phyloP scores from a whole-genome alignment of 345 rosid genomes.

The Eucalyptus marginata region DNA sequence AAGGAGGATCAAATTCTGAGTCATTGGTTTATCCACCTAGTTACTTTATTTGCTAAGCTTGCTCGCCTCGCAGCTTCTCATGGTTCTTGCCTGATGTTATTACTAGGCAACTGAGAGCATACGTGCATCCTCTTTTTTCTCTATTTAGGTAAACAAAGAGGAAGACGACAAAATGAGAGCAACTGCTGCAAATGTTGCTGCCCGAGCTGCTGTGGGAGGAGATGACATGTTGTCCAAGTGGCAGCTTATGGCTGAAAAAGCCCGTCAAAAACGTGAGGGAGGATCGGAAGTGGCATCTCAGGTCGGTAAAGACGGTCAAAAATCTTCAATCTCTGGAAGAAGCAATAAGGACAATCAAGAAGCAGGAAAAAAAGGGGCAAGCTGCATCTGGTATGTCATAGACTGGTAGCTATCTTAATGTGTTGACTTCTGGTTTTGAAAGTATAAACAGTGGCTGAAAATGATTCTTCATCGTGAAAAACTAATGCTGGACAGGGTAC shows the following conservation, averaged over 20 bases:
- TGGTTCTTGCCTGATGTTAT: background rate
- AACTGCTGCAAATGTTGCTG: slow-evolving; percentile 97
- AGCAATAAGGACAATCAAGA: slow-evolving; percentile 46
- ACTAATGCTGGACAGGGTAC: background rate
- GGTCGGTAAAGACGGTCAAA: slow-evolving; percentile 37
- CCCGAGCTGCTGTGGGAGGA: slow-evolving; percentile 96
- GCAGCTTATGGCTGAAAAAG: slow-evolving; percentile 96
- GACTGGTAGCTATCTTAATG: background rate
- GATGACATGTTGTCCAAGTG: slow-evolving; percentile 87
- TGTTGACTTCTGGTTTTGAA: background rate
- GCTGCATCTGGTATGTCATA: slow-evolving; percentile 30
- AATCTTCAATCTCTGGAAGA: slow-evolving; percentile 36
- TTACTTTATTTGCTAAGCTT: background rate
- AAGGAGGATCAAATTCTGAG: background rate
- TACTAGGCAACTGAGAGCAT: background rate
- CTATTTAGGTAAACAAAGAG: slow-evolving; percentile 46
- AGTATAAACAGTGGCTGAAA: background rate
- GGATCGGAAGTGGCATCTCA: slow-evolving; percentile 31
- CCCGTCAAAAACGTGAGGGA: slow-evolving; percentile 76
- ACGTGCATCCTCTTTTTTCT: background rate
- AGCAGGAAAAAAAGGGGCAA: slow-evolving; percentile 35
- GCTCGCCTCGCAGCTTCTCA: background rate
- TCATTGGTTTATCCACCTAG: background rate
- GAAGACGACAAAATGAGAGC: slow-evolving; percentile 99
- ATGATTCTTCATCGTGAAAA: background rate